phyloP scores from a whole-genome alignment of 306 rosid species.

The Hippophae rhamnoides region DNA sequence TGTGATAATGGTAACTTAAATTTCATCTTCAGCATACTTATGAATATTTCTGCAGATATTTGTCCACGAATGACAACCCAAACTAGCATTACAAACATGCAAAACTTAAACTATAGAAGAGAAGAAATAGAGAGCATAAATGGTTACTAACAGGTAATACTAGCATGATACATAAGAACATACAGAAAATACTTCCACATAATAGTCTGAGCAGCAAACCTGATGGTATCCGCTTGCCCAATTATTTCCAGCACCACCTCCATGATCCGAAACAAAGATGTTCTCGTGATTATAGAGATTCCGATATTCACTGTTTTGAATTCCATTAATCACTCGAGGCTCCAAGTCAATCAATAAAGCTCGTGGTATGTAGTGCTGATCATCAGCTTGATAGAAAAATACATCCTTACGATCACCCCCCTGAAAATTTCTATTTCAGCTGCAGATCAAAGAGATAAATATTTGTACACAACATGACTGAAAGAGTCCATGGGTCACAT shows the following conservation, averaged over 20 bases:
- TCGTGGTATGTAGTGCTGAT: constrained; percentile 94
- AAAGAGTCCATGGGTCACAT: not conserved
- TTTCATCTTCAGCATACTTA: no score
- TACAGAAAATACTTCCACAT: constrained; percentile 1
- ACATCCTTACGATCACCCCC: constrained; percentile 97
- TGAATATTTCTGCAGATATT: no score
- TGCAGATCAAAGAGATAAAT: constrained; percentile 7
- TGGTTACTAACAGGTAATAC: constrained; percentile 1
- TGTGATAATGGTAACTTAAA: no score
- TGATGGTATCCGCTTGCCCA: constrained; percentile 99
- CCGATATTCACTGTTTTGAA: constrained; percentile 86
- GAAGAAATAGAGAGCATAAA: not conserved
- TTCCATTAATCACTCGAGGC: constrained; percentile 93
- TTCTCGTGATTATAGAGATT: constrained; percentile 96
- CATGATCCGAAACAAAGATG: constrained; percentile 81
- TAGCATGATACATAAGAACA: not conserved
- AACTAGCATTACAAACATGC: no score
- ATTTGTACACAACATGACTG: not conserved
- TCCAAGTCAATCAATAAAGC: constrained; percentile 87
- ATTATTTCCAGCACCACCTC: constrained; percentile 97
- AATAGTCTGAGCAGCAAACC: constrained; percentile 35
- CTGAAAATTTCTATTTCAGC: constrained; percentile 35
- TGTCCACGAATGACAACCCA: no score
- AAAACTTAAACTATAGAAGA: no score
- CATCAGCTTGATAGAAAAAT: constrained; percentile 96